Conservation (phyloP, 306 rosid species). For the Delonix regia region DNA sequence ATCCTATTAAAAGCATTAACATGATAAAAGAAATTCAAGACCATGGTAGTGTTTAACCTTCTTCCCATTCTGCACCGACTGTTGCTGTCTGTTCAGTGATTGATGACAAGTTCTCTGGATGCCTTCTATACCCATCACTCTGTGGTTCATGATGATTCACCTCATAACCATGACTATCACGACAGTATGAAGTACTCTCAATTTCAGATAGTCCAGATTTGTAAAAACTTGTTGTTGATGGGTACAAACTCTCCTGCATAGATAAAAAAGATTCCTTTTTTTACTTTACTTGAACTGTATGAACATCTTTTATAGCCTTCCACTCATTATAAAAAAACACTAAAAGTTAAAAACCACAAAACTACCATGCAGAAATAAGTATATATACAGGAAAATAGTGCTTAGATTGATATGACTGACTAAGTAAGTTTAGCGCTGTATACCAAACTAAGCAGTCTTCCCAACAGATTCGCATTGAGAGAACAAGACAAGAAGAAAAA, state of each 20-base stretch:
- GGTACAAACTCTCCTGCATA: conserved; percentile 75
- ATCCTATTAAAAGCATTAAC: neutral
- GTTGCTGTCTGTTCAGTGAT: conserved; percentile 53
- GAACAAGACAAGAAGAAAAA: conserved; percentile 23
- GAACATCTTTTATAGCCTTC: conserved; percentile 16
- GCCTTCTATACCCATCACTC: conserved; percentile 66
- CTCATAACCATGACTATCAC: conserved; percentile 59
- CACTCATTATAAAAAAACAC: conserved; percentile 19
- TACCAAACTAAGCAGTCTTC: conserved; percentile 17
- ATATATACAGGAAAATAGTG: neutral
- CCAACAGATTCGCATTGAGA: conserved; percentile 21
- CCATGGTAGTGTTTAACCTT: conserved; percentile 41
- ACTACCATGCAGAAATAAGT: neutral
- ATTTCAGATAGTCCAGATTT: conserved; percentile 79
- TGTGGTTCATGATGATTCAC: conserved; percentile 54
- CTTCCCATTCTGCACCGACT: conserved; percentile 61
- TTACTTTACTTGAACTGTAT: neutral
- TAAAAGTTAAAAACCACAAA: conserved; percentile 4
- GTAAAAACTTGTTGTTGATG: conserved; percentile 65
- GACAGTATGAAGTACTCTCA: conserved; percentile 63
- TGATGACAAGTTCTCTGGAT: conserved; percentile 54
- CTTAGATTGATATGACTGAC: neutral
- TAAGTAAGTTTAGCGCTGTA: neutral
- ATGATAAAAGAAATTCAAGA: neutral
- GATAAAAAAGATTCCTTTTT: neutral